Percentiles rank a stretch among this genome's conserved stretches.
These are phyloP conservation scores for Fagopyrum tataricum DNA, from an alignment of 148 eudicot species.

Conservation along the genomic window DNA sequence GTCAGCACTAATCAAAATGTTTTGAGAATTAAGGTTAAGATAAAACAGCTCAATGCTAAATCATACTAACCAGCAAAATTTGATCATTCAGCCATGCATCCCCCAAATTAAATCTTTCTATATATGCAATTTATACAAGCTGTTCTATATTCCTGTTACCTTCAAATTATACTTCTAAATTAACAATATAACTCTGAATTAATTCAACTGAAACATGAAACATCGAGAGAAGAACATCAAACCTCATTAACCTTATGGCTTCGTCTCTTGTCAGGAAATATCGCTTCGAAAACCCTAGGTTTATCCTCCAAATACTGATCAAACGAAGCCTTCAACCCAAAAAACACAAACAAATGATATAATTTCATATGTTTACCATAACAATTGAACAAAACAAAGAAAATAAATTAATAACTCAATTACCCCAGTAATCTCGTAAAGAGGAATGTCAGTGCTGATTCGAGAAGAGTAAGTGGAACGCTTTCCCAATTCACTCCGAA, in stretches of 20 bases:
- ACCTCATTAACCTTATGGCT: conserved; percentile 79
- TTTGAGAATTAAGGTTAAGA: neutral
- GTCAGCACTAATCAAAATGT: neutral
- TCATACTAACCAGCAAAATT: neutral
- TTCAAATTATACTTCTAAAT: neutral
- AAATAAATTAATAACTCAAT: neutral
- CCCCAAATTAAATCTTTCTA: neutral
- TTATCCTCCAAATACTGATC: conserved; percentile 85
- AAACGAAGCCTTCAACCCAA: conserved; percentile 61
- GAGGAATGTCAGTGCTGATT: conserved; percentile 64
- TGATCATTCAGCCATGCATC: neutral
- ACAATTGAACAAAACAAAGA: neutral
- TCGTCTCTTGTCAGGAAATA: conserved; percentile 78
- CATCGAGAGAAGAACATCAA: neutral
- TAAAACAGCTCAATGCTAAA: no score
- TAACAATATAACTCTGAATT: neutral
- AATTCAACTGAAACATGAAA: neutral
- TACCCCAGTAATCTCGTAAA: conserved; percentile 69
- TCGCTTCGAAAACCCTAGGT: conserved; percentile 70
- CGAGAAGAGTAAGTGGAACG: conserved; percentile 60
- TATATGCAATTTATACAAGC: neutral
- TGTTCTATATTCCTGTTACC: neutral
- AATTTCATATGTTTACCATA: neutral
- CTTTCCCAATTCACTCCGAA: conserved; percentile 30
- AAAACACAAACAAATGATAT: neutral